These are phyloP conservation scores for Lyophyllum semitale DNA, from an alignment of 768 basidiomycete genomes.

Conservation along the genomic window DNA sequence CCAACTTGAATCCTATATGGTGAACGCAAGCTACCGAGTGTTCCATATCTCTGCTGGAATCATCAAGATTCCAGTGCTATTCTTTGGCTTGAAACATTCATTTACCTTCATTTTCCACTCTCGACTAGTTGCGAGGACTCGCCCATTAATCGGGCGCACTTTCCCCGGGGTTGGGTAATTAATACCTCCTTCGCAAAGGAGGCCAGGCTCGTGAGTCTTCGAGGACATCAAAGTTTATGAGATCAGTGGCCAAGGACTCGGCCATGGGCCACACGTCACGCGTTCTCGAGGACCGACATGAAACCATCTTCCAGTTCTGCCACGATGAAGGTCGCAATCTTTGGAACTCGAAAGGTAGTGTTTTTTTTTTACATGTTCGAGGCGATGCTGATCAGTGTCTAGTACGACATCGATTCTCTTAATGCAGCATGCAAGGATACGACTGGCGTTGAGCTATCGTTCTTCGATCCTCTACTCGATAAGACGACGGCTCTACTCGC, in stretches of 20 bases:
- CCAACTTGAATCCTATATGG: too few species aligned
- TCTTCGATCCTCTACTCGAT: constrained; percentile 39
- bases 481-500: constrained; percentile 35
- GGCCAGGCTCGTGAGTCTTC: too few species aligned
- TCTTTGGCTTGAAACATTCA: too few species aligned
- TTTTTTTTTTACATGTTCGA: neutral
- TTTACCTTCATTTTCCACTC: too few species aligned
- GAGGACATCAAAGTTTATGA: too few species aligned
- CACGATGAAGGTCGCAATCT: constrained; percentile 44
- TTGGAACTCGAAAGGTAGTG: constrained; percentile 41
- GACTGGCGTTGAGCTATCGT: constrained; percentile 34
- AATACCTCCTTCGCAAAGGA: too few species aligned
- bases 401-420: constrained; percentile 42
- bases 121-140: too few species aligned
- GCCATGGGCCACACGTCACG: neutral
- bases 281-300: neutral
- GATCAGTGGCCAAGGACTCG: neutral
- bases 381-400: neutral
- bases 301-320: neutral
- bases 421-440: constrained; percentile 25
- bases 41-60: too few species aligned
- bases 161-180: too few species aligned
- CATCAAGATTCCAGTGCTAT: too few species aligned
- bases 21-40: too few species aligned
- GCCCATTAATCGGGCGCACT: too few species aligned